Percentiles rank a stretch among this genome's conserved stretches.
Conservation (phyloP, 176 grass and related monocot species). For the Thalia dealbata region DNA sequence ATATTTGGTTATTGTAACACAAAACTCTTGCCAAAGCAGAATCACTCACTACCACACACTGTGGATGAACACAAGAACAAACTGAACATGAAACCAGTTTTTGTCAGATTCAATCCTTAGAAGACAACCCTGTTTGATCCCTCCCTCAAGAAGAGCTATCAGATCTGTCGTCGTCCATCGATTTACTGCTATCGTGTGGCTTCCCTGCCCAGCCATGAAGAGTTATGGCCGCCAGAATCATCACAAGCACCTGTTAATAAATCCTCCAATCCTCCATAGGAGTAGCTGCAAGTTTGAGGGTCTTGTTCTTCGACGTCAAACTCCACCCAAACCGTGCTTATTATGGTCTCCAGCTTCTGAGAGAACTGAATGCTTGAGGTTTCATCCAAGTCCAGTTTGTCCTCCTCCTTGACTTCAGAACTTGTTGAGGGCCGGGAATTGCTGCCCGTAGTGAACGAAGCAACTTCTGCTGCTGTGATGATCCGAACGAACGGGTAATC, state of each 20-base stretch:
- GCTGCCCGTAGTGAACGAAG: neutral
- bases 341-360: slow-evolving; percentile 61
- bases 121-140: neutral
- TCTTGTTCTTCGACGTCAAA: slow-evolving; percentile 49
- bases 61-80: neutral
- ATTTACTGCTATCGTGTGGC: neutral
- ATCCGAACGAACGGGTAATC: slow-evolving; percentile 79
- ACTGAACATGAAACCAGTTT: neutral
- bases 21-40: neutral
- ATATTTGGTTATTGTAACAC: neutral
- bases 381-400: neutral
- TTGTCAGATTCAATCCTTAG: neutral
- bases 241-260: neutral
- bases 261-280: neutral
- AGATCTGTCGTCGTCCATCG: neutral
- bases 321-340: slow-evolving; percentile 87
- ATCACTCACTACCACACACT: neutral
- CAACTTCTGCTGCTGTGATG: slow-evolving; percentile 38
- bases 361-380: neutral
- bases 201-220: neutral
- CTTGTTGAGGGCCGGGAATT: neutral
- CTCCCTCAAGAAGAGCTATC: neutral
- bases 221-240: neutral
- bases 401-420: slow-evolving; percentile 20
- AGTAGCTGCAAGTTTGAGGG: neutral